Conservation (phyloP, 2,329 filamentous ascomycete genomes). For the Cordyceps farinosa region DNA sequence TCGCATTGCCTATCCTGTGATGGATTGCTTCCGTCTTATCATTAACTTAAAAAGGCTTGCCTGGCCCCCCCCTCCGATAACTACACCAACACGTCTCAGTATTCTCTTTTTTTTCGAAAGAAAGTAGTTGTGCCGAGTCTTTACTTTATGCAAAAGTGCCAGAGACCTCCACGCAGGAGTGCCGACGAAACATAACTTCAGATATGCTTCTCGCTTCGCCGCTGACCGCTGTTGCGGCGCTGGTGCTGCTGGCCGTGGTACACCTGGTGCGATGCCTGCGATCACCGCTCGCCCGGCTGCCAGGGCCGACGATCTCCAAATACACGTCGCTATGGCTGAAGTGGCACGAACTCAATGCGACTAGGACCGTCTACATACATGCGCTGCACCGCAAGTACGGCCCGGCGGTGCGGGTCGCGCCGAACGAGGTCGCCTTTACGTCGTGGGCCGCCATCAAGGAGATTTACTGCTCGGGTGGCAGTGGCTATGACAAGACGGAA, state of each 20-base stretch:
- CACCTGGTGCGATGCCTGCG: slow-evolving; percentile 28
- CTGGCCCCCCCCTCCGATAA: neutral
- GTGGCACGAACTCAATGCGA: slow-evolving; percentile 53
- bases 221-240: slow-evolving; percentile 24
- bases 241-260: slow-evolving; percentile 25
- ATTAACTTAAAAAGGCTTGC: neutral
- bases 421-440: slow-evolving; percentile 57
- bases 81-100: neutral
- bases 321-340: slow-evolving; percentile 51
- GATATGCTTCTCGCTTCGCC: slow-evolving; percentile 27
- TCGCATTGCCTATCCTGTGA: neutral
- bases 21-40: neutral
- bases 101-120: neutral
- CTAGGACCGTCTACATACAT: slow-evolving; percentile 54
- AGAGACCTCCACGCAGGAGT: neutral
- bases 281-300: slow-evolving; percentile 39
- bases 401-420: slow-evolving; percentile 54
- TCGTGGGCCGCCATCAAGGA: slow-evolving; percentile 55
- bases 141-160: too few species aligned
- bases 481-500: slow-evolving; percentile 62
- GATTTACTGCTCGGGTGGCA: slow-evolving; percentile 60
- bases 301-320: slow-evolving; percentile 46
- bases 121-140: neutral
- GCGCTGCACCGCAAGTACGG: slow-evolving; percentile 53
- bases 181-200: neutral